Conservation (phyloP, 495 filamentous ascomycete species). For the Aspergillus coremiiformis region DNA sequence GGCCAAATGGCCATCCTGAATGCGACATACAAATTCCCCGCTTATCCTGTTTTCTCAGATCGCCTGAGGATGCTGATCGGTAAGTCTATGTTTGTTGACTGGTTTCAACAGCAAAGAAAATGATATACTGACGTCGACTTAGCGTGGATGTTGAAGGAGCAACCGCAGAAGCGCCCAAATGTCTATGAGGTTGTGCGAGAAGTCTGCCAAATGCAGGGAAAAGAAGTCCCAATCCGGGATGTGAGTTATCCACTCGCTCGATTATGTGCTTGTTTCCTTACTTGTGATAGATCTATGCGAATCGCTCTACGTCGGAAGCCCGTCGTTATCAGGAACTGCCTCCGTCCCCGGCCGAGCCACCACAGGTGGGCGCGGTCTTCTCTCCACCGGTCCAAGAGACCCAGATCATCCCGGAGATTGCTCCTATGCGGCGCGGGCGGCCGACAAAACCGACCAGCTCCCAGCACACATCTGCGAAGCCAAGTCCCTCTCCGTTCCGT, state of each 20-base stretch:
- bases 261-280: neutral
- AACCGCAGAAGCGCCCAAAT: constrained; percentile 74
- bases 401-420: constrained; percentile 77
- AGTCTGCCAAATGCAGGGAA: constrained; percentile 80
- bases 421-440: constrained; percentile 87
- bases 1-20: constrained; percentile 98
- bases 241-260: constrained; percentile 45
- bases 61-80: constrained; percentile 85
- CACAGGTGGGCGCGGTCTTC: constrained; percentile 63
- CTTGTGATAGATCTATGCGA: constrained; percentile 69
- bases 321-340: constrained; percentile 57
- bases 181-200: constrained; percentile 89
- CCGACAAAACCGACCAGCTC: constrained; percentile 50
- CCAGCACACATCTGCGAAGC: constrained; percentile 43
- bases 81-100: constrained; percentile 36
- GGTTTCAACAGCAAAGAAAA: neutral
- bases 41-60: constrained; percentile 82
- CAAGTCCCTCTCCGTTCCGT: constrained; percentile 68
- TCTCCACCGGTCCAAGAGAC: constrained; percentile 58
- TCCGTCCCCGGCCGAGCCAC: constrained; percentile 45
- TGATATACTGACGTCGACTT: constrained; percentile 6
- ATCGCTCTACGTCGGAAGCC: constrained; percentile 55
- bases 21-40: constrained; percentile 87
- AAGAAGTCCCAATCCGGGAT: constrained; percentile 84
- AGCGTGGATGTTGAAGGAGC: constrained; percentile 89